A percentile compares a stretch with the other conserved stretches of the same genome.
Evolutionary conservation across 768 basidiomycete species (phyloP).

Genomic region (Mrakia gelida): DNA sequence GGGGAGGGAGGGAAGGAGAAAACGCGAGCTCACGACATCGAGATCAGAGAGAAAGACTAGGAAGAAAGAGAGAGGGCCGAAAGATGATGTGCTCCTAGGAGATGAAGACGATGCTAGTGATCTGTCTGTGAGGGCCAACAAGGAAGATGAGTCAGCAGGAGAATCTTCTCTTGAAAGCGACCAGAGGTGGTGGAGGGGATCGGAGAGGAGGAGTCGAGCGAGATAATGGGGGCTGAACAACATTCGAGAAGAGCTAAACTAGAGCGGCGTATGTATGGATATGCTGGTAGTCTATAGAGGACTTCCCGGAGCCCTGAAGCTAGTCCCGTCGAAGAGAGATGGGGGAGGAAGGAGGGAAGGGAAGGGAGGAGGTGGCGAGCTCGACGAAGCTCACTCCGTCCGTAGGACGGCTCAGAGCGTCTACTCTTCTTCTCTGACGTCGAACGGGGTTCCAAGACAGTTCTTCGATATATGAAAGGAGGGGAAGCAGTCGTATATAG

Average conservation of each 20-base stretch:
- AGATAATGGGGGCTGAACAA: not conserved
- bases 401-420: not conserved
- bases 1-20: not conserved
- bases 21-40: not conserved
- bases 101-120: not conserved
- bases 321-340: not conserved
- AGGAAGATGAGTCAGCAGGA: not conserved
- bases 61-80: not conserved
- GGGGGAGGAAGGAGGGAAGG: not conserved
- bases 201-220: not conserved
- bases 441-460: not conserved
- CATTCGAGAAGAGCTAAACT: not conserved
- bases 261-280: not conserved
- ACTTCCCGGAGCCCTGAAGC: not conserved
- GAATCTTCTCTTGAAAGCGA: not conserved
- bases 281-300: not conserved
- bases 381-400: not conserved
- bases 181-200: not conserved
- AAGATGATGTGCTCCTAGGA: not conserved
- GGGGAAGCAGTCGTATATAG: not conserved
- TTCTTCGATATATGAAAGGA: not conserved
- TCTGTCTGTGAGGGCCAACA: not conserved
- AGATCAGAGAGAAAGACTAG: not conserved
- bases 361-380: not conserved
- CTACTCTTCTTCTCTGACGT: not conserved